Percentiles rank a stretch among this genome's conserved stretches.
Evolutionary conservation across 2,329 filamentous ascomycete species (phyloP).

Genomic region (Xylaria hypoxylon): DNA sequence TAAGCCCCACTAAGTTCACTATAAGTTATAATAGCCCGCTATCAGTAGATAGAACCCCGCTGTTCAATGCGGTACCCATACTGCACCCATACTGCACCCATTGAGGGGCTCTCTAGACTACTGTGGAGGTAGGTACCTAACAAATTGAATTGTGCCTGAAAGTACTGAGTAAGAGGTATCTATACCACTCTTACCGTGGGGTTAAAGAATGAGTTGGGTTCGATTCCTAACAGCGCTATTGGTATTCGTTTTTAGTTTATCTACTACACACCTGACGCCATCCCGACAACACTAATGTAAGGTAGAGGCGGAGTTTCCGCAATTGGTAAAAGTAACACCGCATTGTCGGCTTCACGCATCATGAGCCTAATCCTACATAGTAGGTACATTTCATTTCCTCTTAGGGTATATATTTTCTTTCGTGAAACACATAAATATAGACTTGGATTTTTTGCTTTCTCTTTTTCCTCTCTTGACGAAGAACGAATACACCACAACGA

Average conservation of each 20-base stretch:
- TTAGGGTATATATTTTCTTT: neutral
- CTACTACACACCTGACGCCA: too few relatives aligned
- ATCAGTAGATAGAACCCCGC: conserved; percentile 41
- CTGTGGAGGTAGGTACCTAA: too few relatives aligned
- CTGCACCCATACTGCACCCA: too few relatives aligned
- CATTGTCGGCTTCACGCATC: conserved; percentile 7
- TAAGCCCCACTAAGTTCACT: conserved; percentile 38
- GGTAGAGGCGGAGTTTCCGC: conserved; percentile 40
- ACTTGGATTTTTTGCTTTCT: neutral
- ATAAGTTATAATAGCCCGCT: conserved; percentile 33
- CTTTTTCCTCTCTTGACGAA: neutral
- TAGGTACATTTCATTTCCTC: too few relatives aligned
- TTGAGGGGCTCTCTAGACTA: conserved; percentile 2
- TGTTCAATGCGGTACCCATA: neutral
- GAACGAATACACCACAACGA: too few relatives aligned
- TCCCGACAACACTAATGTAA: too few relatives aligned
- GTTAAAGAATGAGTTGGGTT: too few relatives aligned
- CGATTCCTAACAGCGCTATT: too few relatives aligned
- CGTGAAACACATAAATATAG: conserved; percentile 2
- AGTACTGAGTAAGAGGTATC: too few relatives aligned
- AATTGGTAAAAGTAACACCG: conserved; percentile 28
- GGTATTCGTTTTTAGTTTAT: too few relatives aligned
- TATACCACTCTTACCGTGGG: too few relatives aligned
- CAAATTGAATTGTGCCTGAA: too few relatives aligned
- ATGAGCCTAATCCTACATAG: neutral